Evolutionary conservation across 75 land plant species (phyloP).

Genomic region (Cunninghamia lanceolata): DNA sequence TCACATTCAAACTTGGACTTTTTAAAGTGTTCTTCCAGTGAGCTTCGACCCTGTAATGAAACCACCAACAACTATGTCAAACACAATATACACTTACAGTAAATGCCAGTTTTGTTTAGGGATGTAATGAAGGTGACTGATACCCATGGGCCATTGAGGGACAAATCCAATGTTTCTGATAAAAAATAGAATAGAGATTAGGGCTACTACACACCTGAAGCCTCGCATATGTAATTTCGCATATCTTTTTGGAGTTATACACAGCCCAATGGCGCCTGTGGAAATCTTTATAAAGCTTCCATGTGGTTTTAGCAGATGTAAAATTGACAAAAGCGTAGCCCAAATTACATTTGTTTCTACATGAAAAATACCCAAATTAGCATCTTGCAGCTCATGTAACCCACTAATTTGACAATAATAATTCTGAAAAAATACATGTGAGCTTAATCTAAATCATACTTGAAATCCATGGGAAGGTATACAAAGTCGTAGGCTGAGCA

Average conservation of each 20-base stretch:
- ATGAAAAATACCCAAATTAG: not conserved
- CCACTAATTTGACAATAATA: no score
- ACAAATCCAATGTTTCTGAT: not conserved
- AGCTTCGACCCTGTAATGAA: conserved; percentile 64
- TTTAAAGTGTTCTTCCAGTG: conserved; percentile 83
- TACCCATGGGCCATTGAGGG: not conserved
- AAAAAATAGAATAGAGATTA: not conserved
- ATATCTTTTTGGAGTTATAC: conserved; percentile 45
- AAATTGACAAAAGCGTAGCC: conserved; percentile 61
- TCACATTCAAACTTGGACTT: conserved; percentile 92
- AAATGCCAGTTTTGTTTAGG: not conserved
- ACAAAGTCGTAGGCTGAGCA: conserved; percentile 50
- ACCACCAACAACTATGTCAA: not conserved
- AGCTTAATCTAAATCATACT: conserved; percentile 18
- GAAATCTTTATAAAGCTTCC: conserved; percentile 31
- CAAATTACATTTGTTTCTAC: conserved; percentile 48
- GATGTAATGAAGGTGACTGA: not conserved
- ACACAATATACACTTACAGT: not conserved
- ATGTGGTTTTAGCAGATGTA: conserved; percentile 31
- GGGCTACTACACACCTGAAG: conserved; percentile 28
- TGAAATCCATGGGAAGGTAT: conserved; percentile 60
- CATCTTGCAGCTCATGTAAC: not conserved
- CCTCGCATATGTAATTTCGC: conserved; percentile 44
- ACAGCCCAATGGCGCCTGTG: conserved; percentile 36
- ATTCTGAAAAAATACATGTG: no score